Conservation (phyloP, 805 yeast genomes). For the Nakazawaea siamensis region DNA sequence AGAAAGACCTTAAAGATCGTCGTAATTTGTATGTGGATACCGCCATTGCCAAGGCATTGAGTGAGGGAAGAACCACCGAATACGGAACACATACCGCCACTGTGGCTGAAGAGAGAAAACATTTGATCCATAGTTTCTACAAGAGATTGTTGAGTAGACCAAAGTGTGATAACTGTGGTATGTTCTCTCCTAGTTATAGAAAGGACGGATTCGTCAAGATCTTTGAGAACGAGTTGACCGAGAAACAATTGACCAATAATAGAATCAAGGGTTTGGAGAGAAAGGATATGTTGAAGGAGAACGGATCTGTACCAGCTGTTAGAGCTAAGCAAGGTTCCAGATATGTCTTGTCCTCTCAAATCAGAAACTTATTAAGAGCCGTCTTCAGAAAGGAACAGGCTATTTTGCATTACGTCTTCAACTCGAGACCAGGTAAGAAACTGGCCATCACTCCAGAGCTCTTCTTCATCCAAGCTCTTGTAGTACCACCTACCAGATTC, state of each 20-base stretch:
- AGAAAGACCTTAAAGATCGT: constrained; percentile 41
- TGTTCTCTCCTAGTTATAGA: constrained; percentile 90
- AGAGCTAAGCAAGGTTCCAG: constrained; percentile 69
- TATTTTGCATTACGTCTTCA: constrained; percentile 67
- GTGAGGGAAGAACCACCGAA: constrained; percentile 63
- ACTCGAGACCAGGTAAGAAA: constrained; percentile 59
- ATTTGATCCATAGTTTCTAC: constrained; percentile 63
- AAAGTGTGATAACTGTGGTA: constrained; percentile 92
- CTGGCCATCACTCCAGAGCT: constrained; percentile 57
- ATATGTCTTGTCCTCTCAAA: constrained; percentile 82
- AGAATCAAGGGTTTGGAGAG: constrained; percentile 72
- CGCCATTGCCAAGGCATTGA: constrained; percentile 65
- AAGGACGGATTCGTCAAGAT: constrained; percentile 92
- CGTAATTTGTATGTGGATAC: constrained; percentile 65
- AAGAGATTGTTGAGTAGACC: constrained; percentile 65
- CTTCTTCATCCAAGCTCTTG: constrained; percentile 81
- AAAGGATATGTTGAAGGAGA: constrained; percentile 55
- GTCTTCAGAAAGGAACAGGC: constrained; percentile 70
- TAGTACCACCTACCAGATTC: constrained; percentile 96
- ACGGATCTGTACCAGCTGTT: constrained; percentile 35
- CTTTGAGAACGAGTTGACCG: constrained; percentile 79
- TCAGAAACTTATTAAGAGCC: constrained; percentile 66
- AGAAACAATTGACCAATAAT: constrained; percentile 75
- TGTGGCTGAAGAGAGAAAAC: constrained; percentile 81
- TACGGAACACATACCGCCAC: constrained; percentile 76